phyloP scores from a whole-genome alignment of 768 basidiomycete genomes.

The Tephrocybe sp. region DNA sequence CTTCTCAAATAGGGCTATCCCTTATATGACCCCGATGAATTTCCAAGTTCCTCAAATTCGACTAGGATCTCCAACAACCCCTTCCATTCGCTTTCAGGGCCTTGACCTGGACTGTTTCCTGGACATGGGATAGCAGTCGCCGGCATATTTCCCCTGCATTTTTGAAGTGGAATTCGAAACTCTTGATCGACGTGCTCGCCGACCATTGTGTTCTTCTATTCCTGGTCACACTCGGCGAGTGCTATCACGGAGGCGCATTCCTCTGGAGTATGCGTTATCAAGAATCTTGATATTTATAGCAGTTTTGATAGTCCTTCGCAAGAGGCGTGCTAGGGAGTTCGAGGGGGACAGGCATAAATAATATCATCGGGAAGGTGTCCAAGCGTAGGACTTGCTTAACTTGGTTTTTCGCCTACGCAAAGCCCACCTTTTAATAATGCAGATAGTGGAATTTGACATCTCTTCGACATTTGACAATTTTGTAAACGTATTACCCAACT shows the following conservation, averaged over 20 bases:
- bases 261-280: constrained; percentile 33
- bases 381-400: no score
- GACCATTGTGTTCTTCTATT: constrained; percentile 35
- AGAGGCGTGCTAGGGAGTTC: constrained; percentile 33
- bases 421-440: no score
- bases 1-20: no score
- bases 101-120: constrained; percentile 29
- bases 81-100: constrained; percentile 31
- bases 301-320: constrained; percentile 26
- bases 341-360: not conserved
- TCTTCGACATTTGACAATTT: no score
- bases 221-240: constrained; percentile 24
- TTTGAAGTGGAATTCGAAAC: constrained; percentile 29
- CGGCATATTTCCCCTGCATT: constrained; percentile 28
- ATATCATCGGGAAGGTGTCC: no score
- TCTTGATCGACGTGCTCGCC: no score
- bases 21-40: constrained; percentile 30
- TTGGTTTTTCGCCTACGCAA: no score
- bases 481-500: no score
- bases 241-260: constrained; percentile 34
- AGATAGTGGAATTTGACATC: no score
- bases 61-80: constrained; percentile 28
- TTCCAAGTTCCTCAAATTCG: constrained; percentile 33
- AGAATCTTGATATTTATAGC: constrained; percentile 38
- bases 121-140: constrained; percentile 30